These are phyloP conservation scores for Thermothelomyces thermophilus DNA, from an alignment of 2,329 filamentous ascomycete genomes.

Conservation along the genomic window DNA sequence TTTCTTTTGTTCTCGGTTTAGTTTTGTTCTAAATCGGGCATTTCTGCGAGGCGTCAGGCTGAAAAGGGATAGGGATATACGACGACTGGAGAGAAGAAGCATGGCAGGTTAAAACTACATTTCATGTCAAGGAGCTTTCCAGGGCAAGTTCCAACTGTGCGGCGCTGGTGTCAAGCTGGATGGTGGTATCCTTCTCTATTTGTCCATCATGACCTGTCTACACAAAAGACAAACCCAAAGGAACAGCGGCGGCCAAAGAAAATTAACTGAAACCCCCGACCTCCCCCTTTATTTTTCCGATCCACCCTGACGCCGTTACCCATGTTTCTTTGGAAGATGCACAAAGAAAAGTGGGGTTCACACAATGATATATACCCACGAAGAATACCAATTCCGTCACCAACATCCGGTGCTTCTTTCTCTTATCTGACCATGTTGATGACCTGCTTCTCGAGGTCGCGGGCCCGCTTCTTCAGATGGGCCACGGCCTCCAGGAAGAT, in stretches of 20 bases:
- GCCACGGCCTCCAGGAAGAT: slow-evolving; percentile 87
- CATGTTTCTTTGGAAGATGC: slow-evolving; percentile 11
- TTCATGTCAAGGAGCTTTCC: too few relatives aligned
- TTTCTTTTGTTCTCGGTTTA: too few relatives aligned
- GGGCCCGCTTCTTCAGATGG: slow-evolving; percentile 78
- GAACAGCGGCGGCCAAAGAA: slow-evolving; percentile 7
- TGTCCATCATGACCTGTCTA: slow-evolving; percentile 1
- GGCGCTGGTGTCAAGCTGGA: neutral
- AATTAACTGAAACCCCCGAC: too few relatives aligned
- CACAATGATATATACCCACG: neutral
- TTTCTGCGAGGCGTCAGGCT: slow-evolving; percentile 15
- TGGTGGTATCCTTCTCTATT: neutral
- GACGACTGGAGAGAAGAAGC: neutral
- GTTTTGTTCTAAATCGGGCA: slow-evolving; percentile 5
- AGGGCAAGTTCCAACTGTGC: too few relatives aligned
- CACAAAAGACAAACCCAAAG: neutral
- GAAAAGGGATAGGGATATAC: neutral
- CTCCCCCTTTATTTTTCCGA: slow-evolving; percentile 1
- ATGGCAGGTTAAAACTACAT: too few relatives aligned
- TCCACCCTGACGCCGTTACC: slow-evolving; percentile 20
- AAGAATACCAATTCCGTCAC: neutral
- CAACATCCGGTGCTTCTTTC: neutral
- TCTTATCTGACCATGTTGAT: slow-evolving; percentile 53
- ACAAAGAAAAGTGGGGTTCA: slow-evolving; percentile 16
- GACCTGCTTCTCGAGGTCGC: slow-evolving; percentile 64